Conservation (phyloP, 306 rosid species). For the Glycine latifolia region DNA sequence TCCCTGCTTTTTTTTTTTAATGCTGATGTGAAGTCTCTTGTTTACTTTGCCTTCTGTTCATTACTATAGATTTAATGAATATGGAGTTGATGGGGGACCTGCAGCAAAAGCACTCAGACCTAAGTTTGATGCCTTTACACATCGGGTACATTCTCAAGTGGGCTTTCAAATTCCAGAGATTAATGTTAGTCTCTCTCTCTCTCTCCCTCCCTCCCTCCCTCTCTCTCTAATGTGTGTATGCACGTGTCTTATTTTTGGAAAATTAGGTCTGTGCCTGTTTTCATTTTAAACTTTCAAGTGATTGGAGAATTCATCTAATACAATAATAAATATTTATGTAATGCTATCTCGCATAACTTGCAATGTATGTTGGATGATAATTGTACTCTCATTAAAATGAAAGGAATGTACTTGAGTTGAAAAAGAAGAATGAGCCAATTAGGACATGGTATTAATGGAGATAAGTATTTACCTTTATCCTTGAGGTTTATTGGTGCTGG, state of each 20-base stretch:
- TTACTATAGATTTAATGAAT: conserved; percentile 53
- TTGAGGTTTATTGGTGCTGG: conserved; percentile 4
- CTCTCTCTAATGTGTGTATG: not conserved
- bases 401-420: not conserved
- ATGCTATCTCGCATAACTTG: not conserved
- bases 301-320: not conserved
- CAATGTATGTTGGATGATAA: not conserved
- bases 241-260: conserved; percentile 4
- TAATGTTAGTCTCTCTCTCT: conserved; percentile 52
- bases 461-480: not conserved
- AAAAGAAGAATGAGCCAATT: not conserved
- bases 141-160: conserved; percentile 58
- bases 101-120: conserved; percentile 57
- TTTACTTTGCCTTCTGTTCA: conserved; percentile 8
- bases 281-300: not conserved
- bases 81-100: conserved; percentile 65
- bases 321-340: not conserved
- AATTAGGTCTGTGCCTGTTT: not conserved
- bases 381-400: not conserved
- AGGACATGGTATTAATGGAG: not conserved
- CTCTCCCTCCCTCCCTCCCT: not conserved
- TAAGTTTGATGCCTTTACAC: conserved; percentile 57
- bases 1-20: not conserved
- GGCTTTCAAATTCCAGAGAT: conserved; percentile 62
- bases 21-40: conserved; percentile 28